phyloP scores from a whole-genome alignment of 768 basidiomycete species.

The Megacollybia marginata region DNA sequence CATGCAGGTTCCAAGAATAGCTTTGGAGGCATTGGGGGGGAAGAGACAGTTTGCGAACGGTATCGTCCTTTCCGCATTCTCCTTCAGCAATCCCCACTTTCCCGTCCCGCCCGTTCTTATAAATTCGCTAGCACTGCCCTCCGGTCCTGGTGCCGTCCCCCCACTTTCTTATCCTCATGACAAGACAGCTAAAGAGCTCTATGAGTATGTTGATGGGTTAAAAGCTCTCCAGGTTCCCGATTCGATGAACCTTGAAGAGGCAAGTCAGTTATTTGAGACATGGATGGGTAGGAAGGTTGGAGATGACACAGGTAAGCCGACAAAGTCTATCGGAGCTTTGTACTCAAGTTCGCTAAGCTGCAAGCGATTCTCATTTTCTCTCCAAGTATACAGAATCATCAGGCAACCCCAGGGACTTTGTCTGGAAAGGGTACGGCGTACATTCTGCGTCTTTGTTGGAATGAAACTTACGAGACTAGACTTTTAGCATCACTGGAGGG shows the following conservation, averaged over 20 bases:
- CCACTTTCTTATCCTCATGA: no score
- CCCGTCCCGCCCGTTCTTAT: conserved; percentile 55
- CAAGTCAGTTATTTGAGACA: conserved; percentile 65
- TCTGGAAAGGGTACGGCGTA: conserved; percentile 51
- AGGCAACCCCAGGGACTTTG: conserved; percentile 77
- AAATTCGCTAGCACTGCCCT: conserved; percentile 36
- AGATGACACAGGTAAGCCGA: conserved; percentile 40
- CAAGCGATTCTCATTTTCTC: conserved; percentile 68
- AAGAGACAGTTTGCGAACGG: conserved; percentile 64
- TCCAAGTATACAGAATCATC: conserved; percentile 69
- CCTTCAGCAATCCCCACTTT: conserved; percentile 48
- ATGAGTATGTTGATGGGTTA: conserved; percentile 49
- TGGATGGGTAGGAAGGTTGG: conserved; percentile 52
- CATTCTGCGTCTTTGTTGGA: no score
- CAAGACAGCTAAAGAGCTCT: conserved; percentile 29
- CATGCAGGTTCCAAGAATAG: conserved; percentile 66
- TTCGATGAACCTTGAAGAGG: conserved; percentile 57
- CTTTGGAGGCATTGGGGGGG: conserved; percentile 77
- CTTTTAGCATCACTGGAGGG: conserved; percentile 24
- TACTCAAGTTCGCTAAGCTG: background rate
- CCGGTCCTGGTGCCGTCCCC: no score
- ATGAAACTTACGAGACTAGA: no score
- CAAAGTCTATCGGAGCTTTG: background rate
- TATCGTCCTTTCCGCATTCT: conserved; percentile 65
- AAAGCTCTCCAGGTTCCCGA: conserved; percentile 46